phyloP scores from a whole-genome alignment of 805 yeast genomes.

The Cyberlindnera galapagoensis region DNA sequence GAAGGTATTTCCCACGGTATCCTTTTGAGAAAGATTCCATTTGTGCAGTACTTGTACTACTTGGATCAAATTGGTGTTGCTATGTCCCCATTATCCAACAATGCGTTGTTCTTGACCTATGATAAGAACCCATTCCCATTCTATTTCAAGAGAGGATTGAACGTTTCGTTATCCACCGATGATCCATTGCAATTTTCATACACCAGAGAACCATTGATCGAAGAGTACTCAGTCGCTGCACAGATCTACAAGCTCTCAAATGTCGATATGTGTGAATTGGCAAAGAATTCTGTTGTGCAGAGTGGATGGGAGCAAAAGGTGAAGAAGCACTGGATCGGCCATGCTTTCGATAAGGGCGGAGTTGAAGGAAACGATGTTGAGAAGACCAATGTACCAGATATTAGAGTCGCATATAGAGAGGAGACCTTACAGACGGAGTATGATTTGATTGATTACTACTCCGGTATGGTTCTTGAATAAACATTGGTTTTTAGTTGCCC shows the following conservation, averaged over 20 bases:
- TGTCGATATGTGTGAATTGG: slow-evolving; percentile 97
- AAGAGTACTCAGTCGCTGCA: slow-evolving; percentile 97
- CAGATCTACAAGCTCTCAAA: slow-evolving; percentile 91
- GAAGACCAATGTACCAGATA: slow-evolving; percentile 91
- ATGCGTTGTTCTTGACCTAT: slow-evolving; percentile 90
- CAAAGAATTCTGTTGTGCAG: slow-evolving; percentile 85
- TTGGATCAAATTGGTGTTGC: slow-evolving; percentile 96
- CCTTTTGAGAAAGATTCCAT: slow-evolving; percentile 85
- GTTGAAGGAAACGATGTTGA: slow-evolving; percentile 83
- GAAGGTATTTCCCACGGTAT: slow-evolving; percentile 97
- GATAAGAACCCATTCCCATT: slow-evolving; percentile 94
- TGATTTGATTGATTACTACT: slow-evolving; percentile 59
- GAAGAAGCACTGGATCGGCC: slow-evolving; percentile 91
- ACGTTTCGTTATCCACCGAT: slow-evolving; percentile 91
- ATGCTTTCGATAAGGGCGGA: slow-evolving; percentile 49
- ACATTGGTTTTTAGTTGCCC: too few species aligned
- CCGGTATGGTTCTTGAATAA: slow-evolving; percentile 17
- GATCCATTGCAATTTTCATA: slow-evolving; percentile 97
- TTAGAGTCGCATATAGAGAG: slow-evolving; percentile 75
- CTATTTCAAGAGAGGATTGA: slow-evolving; percentile 89
- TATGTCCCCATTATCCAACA: slow-evolving; percentile 96
- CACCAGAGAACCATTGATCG: slow-evolving; percentile 95
- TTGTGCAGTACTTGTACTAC: slow-evolving; percentile 87
- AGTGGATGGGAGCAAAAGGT: slow-evolving; percentile 88
- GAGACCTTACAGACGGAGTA: slow-evolving; percentile 73